phyloP scores from a whole-genome alignment of 495 filamentous ascomycete genomes.

The Neohortaea acidophila region DNA sequence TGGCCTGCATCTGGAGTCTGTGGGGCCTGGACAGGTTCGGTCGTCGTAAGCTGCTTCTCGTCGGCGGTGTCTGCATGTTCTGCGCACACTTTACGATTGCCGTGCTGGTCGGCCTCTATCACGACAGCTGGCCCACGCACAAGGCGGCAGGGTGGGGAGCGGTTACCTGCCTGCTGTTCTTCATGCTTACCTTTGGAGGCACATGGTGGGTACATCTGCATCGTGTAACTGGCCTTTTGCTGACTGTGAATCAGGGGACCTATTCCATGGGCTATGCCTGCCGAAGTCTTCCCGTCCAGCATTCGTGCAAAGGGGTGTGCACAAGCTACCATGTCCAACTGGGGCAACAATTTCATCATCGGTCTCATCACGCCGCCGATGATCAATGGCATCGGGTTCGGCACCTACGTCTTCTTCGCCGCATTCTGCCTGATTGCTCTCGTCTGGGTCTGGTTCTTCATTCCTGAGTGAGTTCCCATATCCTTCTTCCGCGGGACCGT shows the following conservation, averaged over 20 bases:
- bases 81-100: conserved; percentile 23
- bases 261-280: conserved; percentile 17
- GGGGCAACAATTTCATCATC: conserved; percentile 10
- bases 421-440: conserved; percentile 40
- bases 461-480: conserved; percentile 33
- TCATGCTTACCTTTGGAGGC: conserved; percentile 14
- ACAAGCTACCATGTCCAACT: conserved; percentile 21
- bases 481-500: conserved; percentile 1
- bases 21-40: conserved; percentile 25
- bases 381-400: conserved; percentile 39
- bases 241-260: conserved; percentile 12
- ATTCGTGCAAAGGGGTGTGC: conserved; percentile 33
- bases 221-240: no score
- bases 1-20: conserved; percentile 16
- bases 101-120: conserved; percentile 21
- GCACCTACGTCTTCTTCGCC: conserved; percentile 42
- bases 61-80: conserved; percentile 20
- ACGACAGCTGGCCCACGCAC: conserved; percentile 19
- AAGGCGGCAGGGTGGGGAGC: conserved; percentile 20
- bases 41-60: conserved; percentile 19
- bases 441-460: conserved; percentile 39
- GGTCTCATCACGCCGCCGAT: conserved; percentile 37
- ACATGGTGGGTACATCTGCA: conserved; percentile 8
- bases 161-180: conserved; percentile 18
- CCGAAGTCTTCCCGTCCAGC: conserved; percentile 18